Base-by-base conservation (phyloP, 2,329 filamentous ascomycete genomes). In the Colletotrichum sidae region DNA sequence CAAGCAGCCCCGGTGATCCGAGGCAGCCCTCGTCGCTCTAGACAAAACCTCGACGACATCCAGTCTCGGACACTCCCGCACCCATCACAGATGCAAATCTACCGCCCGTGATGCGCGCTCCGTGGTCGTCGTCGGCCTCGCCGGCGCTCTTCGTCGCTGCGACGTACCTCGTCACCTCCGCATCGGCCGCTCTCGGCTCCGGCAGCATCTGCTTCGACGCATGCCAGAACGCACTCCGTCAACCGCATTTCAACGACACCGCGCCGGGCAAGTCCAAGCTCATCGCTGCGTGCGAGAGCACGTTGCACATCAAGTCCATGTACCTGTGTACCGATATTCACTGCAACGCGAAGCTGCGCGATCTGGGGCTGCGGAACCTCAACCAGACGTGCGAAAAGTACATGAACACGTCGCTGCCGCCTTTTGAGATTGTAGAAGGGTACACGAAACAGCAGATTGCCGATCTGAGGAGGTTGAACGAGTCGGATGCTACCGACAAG, bases 241-340 rank as follows among this genome's bases (percentile, higher is more conserved):
- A 64, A 6, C 67, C 75, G 15, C 71, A 69, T n/a, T 80, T 79
- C 62, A 69, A 70, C 54, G 78, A 80, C 52, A 68, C 70, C 4
- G 37, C 60, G 38, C 38, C 52, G 13, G 64, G 69, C 4, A 63
- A 68, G 15, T 69, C 70, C 6, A 68, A 68, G 8, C 57, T 66
- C 6, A 65, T 68, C 12, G 65, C 67, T 12, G 55, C 69, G 2
- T 81, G 79, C 60, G 65, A 72, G 37, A 80, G 76, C 38, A 68
- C 60, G 0, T 67, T 74, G 35, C 67, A 41, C 12, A 61, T 72
- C 15, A 57, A 64, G 15, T 80, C 79, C 2, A 67, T 80, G 8
- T 80, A 77, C 13, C 62, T 82, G 0, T 83, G 81, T 42, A 49
- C 78, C 10, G 67, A 72, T 4, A 67, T 75, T 3, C 76, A 79